A percentile compares a stretch with the other conserved stretches of the same genome.
Conservation (phyloP, 108 stramenopile genomes). For the Discostella stelligeroides region DNA sequence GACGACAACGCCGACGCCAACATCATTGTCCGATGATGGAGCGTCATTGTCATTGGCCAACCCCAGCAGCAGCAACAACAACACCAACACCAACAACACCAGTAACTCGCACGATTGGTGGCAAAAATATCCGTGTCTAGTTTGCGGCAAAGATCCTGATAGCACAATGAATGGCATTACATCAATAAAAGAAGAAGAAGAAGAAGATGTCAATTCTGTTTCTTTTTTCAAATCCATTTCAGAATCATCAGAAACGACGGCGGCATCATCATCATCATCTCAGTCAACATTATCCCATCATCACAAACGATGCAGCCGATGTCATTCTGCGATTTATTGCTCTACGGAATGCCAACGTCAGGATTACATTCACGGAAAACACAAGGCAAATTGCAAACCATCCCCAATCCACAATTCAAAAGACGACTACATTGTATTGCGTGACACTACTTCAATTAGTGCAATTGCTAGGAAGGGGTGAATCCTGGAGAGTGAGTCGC, state of each 20-base stretch:
- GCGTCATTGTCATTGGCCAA: background rate
- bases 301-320: slow-evolving; percentile 40
- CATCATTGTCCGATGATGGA: too few species aligned
- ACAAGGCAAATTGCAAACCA: slow-evolving; percentile 34
- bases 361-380: slow-evolving; percentile 28
- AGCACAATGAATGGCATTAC: too few species aligned
- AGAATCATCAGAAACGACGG: too few species aligned
- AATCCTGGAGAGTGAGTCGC: slow-evolving; percentile 46
- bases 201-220: too few species aligned
- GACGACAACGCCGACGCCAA: slow-evolving; percentile 30
- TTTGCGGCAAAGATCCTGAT: too few species aligned
- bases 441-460: slow-evolving; percentile 36
- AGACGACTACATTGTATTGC: slow-evolving; percentile 21
- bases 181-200: too few species aligned
- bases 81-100: background rate
- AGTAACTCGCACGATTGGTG: slow-evolving; percentile 20
- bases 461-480: slow-evolving; percentile 36
- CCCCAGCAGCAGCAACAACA: too few species aligned
- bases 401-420: slow-evolving; percentile 5
- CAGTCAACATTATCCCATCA: background rate
- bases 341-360: slow-evolving; percentile 31
- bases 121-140: slow-evolving; percentile 41
- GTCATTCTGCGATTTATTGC: slow-evolving; percentile 39
- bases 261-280: slow-evolving; percentile 3
- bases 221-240: too few species aligned